Evolutionary conservation across 768 basidiomycete genomes (phyloP).

Genomic region (Russula emetica): DNA sequence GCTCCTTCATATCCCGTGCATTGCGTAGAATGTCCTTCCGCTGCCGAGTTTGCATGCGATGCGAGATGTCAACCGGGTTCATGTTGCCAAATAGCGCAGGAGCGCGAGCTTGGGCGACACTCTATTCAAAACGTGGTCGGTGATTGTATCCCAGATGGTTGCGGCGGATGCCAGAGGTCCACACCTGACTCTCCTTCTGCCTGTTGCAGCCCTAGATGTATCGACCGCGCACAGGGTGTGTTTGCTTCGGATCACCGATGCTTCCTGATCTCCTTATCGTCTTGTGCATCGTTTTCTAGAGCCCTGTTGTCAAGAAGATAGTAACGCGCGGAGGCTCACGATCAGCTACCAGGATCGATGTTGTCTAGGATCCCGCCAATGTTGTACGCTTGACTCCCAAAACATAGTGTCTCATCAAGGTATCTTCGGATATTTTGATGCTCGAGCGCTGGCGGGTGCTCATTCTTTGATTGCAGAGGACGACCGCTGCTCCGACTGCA

Average conservation of each 20-base stretch:
- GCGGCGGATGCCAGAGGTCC: slow-evolving; percentile 19
- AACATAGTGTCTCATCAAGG: background rate
- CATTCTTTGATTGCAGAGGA: background rate
- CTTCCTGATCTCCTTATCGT: background rate
- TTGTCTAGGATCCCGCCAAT: background rate
- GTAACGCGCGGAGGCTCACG: background rate
- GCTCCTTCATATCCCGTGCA: no score
- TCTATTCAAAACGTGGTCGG: background rate
- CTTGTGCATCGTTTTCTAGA: background rate
- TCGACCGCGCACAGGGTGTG: background rate
- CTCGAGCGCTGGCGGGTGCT: background rate
- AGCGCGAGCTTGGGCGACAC: background rate
- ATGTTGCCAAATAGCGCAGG: slow-evolving; percentile 8
- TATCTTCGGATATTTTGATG: background rate
- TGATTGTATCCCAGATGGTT: slow-evolving; percentile 18
- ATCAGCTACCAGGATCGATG: background rate
- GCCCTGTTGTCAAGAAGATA: slow-evolving; percentile 1
- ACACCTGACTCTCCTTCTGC: background rate
- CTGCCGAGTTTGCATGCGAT: slow-evolving; percentile 1
- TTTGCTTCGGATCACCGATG: background rate
- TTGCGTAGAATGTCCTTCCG: background rate
- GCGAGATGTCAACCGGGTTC: background rate
- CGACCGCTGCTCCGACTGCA: slow-evolving; percentile 1
- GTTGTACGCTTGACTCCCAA: background rate
- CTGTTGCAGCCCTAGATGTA: background rate